Percentiles rank a stretch among this genome's conserved stretches.
Evolutionary conservation across 306 rosid species (phyloP).

Genomic region (Hippophae gyantsensis): DNA sequence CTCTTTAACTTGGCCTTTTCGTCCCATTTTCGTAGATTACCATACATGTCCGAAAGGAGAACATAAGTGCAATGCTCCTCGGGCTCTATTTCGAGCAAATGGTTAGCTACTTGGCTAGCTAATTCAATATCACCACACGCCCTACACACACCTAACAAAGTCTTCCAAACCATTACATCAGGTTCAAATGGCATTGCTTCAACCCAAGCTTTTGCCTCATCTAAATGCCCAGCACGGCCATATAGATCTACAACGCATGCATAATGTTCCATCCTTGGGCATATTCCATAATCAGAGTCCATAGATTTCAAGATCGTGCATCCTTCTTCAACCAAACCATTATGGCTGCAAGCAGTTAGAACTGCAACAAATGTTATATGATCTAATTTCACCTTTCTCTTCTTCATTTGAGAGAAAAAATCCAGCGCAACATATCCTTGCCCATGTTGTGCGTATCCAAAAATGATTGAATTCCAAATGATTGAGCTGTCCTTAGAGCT

Average conservation of each 20-base stretch:
- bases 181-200: constrained; percentile 66
- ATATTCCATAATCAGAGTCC: constrained; percentile 52
- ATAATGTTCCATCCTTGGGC: constrained; percentile 62
- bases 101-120: constrained; percentile 55
- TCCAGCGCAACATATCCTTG: constrained; percentile 55
- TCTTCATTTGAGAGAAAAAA: constrained; percentile 51
- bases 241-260: constrained; percentile 76
- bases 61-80: constrained; percentile 74
- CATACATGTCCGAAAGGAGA: constrained; percentile 61
- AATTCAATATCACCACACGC: constrained; percentile 63
- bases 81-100: constrained; percentile 57
- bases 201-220: constrained; percentile 54
- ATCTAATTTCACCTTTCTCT: constrained; percentile 57
- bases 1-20: constrained; percentile 56
- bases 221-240: constrained; percentile 56
- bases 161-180: constrained; percentile 54
- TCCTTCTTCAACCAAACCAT: constrained; percentile 67
- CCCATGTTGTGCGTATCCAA: constrained; percentile 84
- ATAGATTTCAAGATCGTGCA: constrained; percentile 32
- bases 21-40: constrained; percentile 54
- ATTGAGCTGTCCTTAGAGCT: constrained; percentile 43
- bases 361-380: constrained; percentile 83
- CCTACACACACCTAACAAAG: constrained; percentile 72
- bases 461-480: constrained; percentile 74
- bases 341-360: constrained; percentile 77